These are phyloP conservation scores for Mikania micrantha DNA, from an alignment of 129 eudicot species.

Conservation along the genomic window DNA sequence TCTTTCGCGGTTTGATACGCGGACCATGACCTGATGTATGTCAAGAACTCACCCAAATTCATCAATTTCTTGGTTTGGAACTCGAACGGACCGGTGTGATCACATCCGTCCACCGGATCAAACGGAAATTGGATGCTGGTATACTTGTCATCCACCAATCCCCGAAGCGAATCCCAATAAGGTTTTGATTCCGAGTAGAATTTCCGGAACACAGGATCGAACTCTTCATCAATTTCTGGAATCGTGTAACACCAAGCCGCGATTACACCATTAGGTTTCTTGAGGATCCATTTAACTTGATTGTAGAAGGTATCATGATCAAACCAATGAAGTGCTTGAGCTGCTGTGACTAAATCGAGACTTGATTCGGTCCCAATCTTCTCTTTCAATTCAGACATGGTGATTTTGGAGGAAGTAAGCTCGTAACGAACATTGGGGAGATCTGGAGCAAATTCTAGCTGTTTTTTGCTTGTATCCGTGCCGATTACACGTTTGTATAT, in stretches of 20 bases:
- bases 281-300: conserved; percentile 50
- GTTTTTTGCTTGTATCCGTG: conserved; percentile 72
- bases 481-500: conserved; percentile 58
- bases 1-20: conserved; percentile 57
- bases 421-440: conserved; percentile 59
- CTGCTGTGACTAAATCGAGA: conserved; percentile 55
- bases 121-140: conserved; percentile 49
- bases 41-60: conserved; percentile 41
- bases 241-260: conserved; percentile 79
- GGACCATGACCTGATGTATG: conserved; percentile 55
- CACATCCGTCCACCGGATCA: conserved; percentile 52
- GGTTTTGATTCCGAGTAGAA: conserved; percentile 35
- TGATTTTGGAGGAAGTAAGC: conserved; percentile 38
- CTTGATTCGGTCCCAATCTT: conserved; percentile 32
- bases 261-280: conserved; percentile 66
- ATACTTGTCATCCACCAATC: conserved; percentile 48
- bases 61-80: conserved; percentile 37
- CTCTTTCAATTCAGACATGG: conserved; percentile 31
- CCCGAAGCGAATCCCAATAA: conserved; percentile 36
- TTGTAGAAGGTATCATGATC: conserved; percentile 47
- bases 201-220: conserved; percentile 31
- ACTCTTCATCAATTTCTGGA: conserved; percentile 30
- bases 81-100: conserved; percentile 59
- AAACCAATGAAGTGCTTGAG: conserved; percentile 82
- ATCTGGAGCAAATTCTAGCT: conserved; percentile 65